Evolutionary conservation across 306 rosid genomes (phyloP).

Genomic region (Quercus glauca): DNA sequence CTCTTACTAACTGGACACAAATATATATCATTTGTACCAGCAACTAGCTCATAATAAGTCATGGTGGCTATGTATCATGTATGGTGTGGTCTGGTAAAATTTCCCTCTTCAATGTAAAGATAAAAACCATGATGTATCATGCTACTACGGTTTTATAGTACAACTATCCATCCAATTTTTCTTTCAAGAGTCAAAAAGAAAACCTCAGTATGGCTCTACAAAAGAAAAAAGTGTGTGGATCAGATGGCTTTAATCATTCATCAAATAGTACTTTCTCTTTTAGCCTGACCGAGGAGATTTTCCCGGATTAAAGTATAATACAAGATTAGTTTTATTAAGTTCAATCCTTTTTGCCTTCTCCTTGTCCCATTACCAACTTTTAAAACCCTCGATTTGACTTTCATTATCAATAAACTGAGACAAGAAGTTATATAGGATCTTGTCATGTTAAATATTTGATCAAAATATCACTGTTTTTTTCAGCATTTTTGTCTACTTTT

Average conservation of each 20-base stretch:
- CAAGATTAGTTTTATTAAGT: not conserved
- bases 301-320: constrained; percentile 15
- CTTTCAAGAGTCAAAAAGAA: constrained; percentile 47
- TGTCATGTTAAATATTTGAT: too few relatives aligned
- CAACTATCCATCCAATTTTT: not conserved
- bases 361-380: not conserved
- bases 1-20: too few relatives aligned
- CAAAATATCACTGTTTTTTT: too few relatives aligned
- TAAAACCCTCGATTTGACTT: not conserved
- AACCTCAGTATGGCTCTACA: constrained; percentile 28
- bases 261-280: constrained; percentile 34
- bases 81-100: not conserved
- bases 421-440: too few relatives aligned
- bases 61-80: not conserved
- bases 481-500: too few relatives aligned
- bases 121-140: not conserved
- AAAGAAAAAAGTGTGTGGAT: constrained; percentile 30
- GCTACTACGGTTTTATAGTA: not conserved
- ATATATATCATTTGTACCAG: too few relatives aligned
- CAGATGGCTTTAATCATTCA: constrained; percentile 58
- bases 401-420: not conserved
- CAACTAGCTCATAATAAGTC: not conserved
- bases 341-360: not conserved
- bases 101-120: constrained; percentile 13
- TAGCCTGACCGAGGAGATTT: constrained; percentile 29